Percentiles rank a stretch among this genome's conserved stretches.
Conservation (phyloP, 2,329 filamentous ascomycete genomes). For the Pezizomycotina sp. region DNA sequence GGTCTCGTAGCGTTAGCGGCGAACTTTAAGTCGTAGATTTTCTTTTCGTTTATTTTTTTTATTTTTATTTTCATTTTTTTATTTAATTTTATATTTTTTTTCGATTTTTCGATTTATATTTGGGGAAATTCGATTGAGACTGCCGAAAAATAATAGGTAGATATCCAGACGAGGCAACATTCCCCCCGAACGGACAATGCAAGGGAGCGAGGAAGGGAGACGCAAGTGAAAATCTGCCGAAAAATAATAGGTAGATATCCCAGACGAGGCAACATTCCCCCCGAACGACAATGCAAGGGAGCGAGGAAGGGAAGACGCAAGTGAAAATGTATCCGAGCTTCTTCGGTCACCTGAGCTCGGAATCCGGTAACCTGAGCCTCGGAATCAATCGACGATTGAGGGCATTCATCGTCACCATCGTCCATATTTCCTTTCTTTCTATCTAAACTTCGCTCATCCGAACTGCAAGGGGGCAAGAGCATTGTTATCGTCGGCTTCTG, state of each 20-base stretch:
- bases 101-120: constrained; percentile 23
- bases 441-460: neutral
- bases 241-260: neutral
- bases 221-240: constrained; percentile 23
- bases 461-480: neutral
- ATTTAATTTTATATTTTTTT: neutral
- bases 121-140: constrained; percentile 14
- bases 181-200: constrained; percentile 12
- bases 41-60: constrained; percentile 8
- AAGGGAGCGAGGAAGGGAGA: constrained; percentile 20
- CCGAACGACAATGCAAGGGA: neutral
- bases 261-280: too few species aligned
- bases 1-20: too few species aligned
- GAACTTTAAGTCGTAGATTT: constrained; percentile 2
- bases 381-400: neutral
- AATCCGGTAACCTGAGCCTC: constrained; percentile 1
- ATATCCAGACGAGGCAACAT: constrained; percentile 14
- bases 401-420: neutral
- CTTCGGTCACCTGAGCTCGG: neutral
- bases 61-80: neutral
- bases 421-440: neutral
- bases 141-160: constrained; percentile 13
- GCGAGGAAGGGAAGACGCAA: neutral
- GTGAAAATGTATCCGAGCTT: neutral
- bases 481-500: neutral